Base-by-base conservation (phyloP, 352 stramenopile genomes). In the Phytophthora colocasiae region DNA sequence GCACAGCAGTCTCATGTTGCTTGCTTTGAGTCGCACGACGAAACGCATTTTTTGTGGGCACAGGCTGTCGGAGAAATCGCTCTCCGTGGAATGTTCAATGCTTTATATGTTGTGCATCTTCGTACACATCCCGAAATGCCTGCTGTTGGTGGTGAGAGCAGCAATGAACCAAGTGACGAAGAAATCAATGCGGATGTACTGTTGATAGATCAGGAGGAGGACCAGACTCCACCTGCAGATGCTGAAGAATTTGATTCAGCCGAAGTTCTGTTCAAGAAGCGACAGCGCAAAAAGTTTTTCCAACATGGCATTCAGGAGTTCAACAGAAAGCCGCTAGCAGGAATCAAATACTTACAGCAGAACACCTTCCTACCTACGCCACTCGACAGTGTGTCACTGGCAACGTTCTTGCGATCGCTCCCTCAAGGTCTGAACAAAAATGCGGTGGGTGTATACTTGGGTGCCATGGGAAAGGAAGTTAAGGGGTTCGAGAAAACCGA, bases 301-400 rank as follows among this genome's bases (percentile, higher is more conserved):
- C 85, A 94, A 61, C 80, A 91, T 34, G 90, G 93, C 2, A 96
- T 98, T 45, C 66, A 92, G 48, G 78, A 93, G 50, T 99, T 99
- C 77, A 99, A 99, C 69, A 82, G 88, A 15, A 95, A 96, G n/a
- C 87, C 85, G 11, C 77, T 97, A 11, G 85, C 89, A n/a, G 96
- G 93, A 50, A 90, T 98, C 71, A 84, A 88, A 60, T 94, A 93
- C 47, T 73, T 95, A 32, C 82, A 95, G 56, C 77, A 94, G 44
- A 73, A 95, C 31, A 64, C 67, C 0, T 92, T 97, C 45, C 36
- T 98, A 11, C 87, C 89, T 8, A 85, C 87, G 1, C 85, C 87
- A 26, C 71, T 95, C 15, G 78, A 97, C 52, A 78, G 90, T 27
- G 64, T 80, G 49, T 82, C 83, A 27, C 79, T 99, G 3, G 97